phyloP scores from a whole-genome alignment of 768 basidiomycete genomes.

The Rickenella mellea region DNA sequence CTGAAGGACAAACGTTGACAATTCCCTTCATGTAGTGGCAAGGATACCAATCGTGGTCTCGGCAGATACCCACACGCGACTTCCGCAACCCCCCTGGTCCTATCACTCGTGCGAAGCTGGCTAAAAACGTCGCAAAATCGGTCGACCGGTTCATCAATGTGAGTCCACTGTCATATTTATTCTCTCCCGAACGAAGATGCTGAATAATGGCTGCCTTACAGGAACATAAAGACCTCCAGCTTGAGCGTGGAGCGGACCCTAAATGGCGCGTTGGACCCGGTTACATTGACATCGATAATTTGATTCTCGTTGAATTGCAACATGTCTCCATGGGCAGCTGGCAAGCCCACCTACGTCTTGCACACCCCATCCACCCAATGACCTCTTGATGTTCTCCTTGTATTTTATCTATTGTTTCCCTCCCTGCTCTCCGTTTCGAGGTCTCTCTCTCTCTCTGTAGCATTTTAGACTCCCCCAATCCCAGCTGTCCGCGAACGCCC shows the following conservation, averaged over 20 bases:
- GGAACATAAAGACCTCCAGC: conserved; percentile 37
- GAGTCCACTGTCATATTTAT: conserved; percentile 10
- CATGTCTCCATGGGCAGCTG: conserved; percentile 78
- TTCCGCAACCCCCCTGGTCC: conserved; percentile 71
- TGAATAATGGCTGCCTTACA: conserved; percentile 14
- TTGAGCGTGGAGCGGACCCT: conserved; percentile 57
- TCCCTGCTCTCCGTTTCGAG: too few species aligned
- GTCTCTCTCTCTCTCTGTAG: not conserved
- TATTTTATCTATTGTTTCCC: not conserved
- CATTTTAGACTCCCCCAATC: not conserved
- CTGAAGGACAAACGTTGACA: conserved; percentile 5
- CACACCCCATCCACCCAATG: not conserved
- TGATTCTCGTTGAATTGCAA: conserved; percentile 69
- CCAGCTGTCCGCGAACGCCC: not conserved
- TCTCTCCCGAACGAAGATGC: not conserved
- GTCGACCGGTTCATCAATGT: conserved; percentile 60
- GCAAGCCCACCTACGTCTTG: conserved; percentile 67
- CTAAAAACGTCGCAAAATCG: conserved; percentile 73
- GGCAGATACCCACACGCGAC: conserved; percentile 77
- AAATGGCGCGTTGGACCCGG: conserved; percentile 54
- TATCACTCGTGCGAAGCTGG: conserved; percentile 67
- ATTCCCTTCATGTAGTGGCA: conserved; percentile 48
- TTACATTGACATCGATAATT: conserved; percentile 55
- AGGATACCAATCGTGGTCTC: conserved; percentile 67
- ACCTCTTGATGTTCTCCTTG: not conserved